Evolutionary conservation across 768 basidiomycete genomes (phyloP).

Genomic region (Hortiboletus flavorubellus): DNA sequence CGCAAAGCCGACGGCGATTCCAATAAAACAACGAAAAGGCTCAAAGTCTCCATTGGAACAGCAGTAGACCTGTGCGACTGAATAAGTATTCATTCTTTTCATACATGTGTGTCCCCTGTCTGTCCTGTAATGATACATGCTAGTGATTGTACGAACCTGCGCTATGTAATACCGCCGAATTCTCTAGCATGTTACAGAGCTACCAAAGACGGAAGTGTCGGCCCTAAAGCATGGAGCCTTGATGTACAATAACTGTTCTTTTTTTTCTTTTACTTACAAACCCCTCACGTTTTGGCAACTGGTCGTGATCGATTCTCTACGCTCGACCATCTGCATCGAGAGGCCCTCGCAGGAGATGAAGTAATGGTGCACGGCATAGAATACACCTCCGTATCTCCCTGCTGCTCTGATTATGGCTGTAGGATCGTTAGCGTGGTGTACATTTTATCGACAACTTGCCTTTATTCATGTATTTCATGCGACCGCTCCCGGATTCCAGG

Average conservation of each 20-base stretch:
- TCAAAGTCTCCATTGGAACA: slow-evolving; percentile 68
- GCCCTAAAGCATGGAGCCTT: slow-evolving; percentile 33
- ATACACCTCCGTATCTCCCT: slow-evolving; percentile 88
- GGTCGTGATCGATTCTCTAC: slow-evolving; percentile 37
- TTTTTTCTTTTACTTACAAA: slow-evolving; percentile 11
- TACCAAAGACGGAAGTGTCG: slow-evolving; percentile 15
- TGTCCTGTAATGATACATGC: neutral
- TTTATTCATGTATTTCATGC: too few relatives aligned
- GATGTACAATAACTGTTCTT: neutral
- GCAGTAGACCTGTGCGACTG: slow-evolving; percentile 76
- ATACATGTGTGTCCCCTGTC: neutral
- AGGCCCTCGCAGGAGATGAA: slow-evolving; percentile 89
- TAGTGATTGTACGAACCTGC: neutral
- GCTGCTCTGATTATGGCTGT: slow-evolving; percentile 48
- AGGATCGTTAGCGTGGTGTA: slow-evolving; percentile 88
- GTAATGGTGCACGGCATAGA: slow-evolving; percentile 85
- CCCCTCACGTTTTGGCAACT: slow-evolving; percentile 47
- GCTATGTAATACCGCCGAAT: neutral
- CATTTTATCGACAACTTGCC: slow-evolving; percentile 40
- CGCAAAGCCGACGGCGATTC: slow-evolving; percentile 26
- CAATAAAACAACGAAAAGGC: slow-evolving; percentile 43
- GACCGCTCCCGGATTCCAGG: too few relatives aligned
- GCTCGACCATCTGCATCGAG: slow-evolving; percentile 41
- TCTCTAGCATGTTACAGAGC: too few relatives aligned
- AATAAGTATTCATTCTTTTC: slow-evolving; percentile 3